phyloP scores from a whole-genome alignment of 495 filamentous ascomycete species.

The Penicillium robsamsonii region DNA sequence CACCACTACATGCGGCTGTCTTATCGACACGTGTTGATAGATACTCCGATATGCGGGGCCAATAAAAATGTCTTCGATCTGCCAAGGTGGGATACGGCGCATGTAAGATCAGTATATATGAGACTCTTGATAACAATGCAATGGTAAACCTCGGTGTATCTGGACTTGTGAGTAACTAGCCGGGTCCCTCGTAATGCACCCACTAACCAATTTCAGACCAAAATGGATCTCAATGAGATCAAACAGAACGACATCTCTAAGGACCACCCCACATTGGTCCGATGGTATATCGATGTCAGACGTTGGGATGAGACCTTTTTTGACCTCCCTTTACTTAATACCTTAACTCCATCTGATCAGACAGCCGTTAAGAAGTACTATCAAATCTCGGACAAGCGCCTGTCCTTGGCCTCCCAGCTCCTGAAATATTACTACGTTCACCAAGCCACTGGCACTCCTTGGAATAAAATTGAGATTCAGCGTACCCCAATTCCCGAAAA shows the following conservation, averaged over 20 bases:
- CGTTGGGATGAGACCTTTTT: slow-evolving; percentile 29
- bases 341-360: slow-evolving; percentile 37
- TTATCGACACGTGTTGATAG: slow-evolving; percentile 4
- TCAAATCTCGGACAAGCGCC: slow-evolving; percentile 41
- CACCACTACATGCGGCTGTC: not conserved
- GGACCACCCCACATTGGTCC: slow-evolving; percentile 23
- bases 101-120: no score
- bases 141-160: not conserved
- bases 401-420: slow-evolving; percentile 68
- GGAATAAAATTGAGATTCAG: slow-evolving; percentile 60
- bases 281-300: slow-evolving; percentile 50
- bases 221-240: slow-evolving; percentile 19
- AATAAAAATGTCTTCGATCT: slow-evolving; percentile 1
- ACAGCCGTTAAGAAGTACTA: slow-evolving; percentile 37
- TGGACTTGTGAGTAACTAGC: not conserved
- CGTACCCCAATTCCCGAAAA: slow-evolving; percentile 60
- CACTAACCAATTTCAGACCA: not conserved
- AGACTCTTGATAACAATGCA: not conserved
- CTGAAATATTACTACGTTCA: slow-evolving; percentile 76
- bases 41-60: slow-evolving; percentile 6
- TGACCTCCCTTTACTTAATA: slow-evolving; percentile 38
- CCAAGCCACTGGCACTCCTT: slow-evolving; percentile 60
- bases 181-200: not conserved
- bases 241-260: slow-evolving; percentile 10
- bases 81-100: no score